These are phyloP conservation scores for Alnus glutinosa DNA, from an alignment of 306 rosid genomes.

Conservation along the genomic window DNA sequence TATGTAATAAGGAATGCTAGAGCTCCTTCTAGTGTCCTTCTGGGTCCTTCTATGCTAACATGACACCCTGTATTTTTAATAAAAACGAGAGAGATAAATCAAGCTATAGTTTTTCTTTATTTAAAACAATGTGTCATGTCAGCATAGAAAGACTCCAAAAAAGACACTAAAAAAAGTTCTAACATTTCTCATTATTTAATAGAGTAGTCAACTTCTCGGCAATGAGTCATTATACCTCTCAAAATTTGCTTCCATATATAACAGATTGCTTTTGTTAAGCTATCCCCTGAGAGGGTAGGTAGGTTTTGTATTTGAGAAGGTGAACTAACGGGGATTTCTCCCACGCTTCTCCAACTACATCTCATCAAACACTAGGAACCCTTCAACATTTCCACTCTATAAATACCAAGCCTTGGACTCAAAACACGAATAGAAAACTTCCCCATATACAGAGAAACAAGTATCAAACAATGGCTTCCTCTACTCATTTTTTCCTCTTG, in stretches of 20 bases:
- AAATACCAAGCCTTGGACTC: conserved; percentile 13
- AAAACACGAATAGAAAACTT: background rate
- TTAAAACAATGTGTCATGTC: no score
- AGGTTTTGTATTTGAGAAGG: conserved; percentile 13
- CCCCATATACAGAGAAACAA: background rate
- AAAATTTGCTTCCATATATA: background rate
- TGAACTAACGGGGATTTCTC: conserved; percentile 17
- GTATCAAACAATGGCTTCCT: conserved; percentile 1
- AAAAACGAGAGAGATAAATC: no score
- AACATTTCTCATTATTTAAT: no score
- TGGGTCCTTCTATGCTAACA: no score
- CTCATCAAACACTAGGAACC: conserved; percentile 23
- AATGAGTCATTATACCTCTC: background rate
- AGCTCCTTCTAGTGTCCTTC: no score
- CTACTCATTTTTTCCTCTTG: conserved; percentile 7
- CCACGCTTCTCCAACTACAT: conserved; percentile 18
- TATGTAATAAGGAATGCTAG: no score
- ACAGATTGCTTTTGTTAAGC: background rate
- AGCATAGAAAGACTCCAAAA: no score
- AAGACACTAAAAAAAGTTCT: no score
- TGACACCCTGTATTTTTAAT: no score
- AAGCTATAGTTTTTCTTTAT: no score
- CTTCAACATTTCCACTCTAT: background rate
- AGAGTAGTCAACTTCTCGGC: background rate
- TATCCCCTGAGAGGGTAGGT: background rate